These are phyloP conservation scores for Trichosporon sp. DNA, from an alignment of 1,284 basidiomycete genomes.

Conservation along the genomic window DNA sequence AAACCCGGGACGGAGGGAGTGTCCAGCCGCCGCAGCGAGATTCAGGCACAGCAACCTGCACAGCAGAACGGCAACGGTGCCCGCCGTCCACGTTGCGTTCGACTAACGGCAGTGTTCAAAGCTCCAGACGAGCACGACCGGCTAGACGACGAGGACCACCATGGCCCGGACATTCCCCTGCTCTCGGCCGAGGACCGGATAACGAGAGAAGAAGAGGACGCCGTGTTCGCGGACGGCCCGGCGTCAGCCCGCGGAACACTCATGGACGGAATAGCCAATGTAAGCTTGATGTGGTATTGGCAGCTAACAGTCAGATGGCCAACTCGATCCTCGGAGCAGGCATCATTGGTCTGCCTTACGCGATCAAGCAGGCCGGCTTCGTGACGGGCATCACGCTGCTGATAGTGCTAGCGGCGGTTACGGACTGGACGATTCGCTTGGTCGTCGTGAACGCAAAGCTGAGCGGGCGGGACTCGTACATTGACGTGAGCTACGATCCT, in stretches of 20 bases:
- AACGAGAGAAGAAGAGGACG: slow-evolving; percentile 35
- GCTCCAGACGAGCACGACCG: slow-evolving; percentile 36
- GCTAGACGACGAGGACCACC: slow-evolving; percentile 34
- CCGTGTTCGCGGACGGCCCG: slow-evolving; percentile 41
- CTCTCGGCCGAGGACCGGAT: slow-evolving; percentile 26
- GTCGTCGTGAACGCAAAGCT: slow-evolving; percentile 95
- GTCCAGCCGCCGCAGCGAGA: not conserved
- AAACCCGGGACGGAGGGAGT: not conserved
- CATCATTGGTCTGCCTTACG: slow-evolving; percentile 92
- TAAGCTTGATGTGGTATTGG: slow-evolving; percentile 30
- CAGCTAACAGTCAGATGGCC: slow-evolving; percentile 60
- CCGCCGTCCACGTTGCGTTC: too few species aligned
- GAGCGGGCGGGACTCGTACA: slow-evolving; percentile 88
- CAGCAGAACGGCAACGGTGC: not conserved
- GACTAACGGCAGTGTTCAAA: slow-evolving; percentile 40
- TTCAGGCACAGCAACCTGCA: not conserved
- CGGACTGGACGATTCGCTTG: slow-evolving; percentile 97
- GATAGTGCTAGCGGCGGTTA: slow-evolving; percentile 76
- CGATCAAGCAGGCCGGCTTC: slow-evolving; percentile 88
- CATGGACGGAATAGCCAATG: slow-evolving; percentile 55
- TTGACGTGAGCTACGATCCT: slow-evolving; percentile 62
- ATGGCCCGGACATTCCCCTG: slow-evolving; percentile 38
- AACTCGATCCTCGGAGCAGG: slow-evolving; percentile 97
- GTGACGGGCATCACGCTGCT: slow-evolving; percentile 81
- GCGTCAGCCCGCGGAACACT: slow-evolving; percentile 46